Evolutionary conservation across 495 filamentous ascomycete genomes (phyloP), one percentile per base, ranked within the genome.

Genomic region (Penicillium waksmanii): DNA sequence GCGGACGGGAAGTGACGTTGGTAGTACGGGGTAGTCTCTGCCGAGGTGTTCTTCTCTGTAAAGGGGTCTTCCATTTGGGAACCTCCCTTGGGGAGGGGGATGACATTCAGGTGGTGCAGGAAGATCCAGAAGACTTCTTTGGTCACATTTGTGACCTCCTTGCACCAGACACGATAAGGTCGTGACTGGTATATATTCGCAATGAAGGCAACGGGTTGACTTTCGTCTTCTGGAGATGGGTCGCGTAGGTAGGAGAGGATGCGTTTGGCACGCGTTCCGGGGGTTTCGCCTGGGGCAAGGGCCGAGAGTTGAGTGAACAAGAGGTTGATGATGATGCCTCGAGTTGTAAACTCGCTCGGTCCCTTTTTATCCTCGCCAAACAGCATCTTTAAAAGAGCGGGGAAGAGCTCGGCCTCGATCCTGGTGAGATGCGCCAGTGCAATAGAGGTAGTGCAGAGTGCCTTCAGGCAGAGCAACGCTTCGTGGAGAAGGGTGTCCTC

Each of bases 41-140:
- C 19, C 25, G 42, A 23, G 6, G 57, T 25, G 11, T 47, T n/a
- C n/a, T 49, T 67, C 23, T 68, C 65, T 9, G 64, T 68, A 50
- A 69, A 62, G 11, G 69, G 34, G 17, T 71, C 65, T 13, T 76
- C 71, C 50, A 69, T 66, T 43, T 69, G 60, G 42, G 67, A 63
- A 13, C 73, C 70, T 46, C 66, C 61, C 43, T 72, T 65, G 48
- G 70, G 66, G 40, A 76, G 67, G 3, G 91, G 85, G 52, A 98
- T 84, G 58, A 97, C 87, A 64, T 98, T 98, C 50, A 94, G 77
- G 57, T 93, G 87, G 69, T 98, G 95, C 55, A 97, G 80, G 76
- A 98, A 98, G 67, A 98, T 98, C 95, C 95, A 98, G 72, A 98
- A 98, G 27, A 98, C 95, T 71, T 98, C 95, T 73, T 98, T 98